phyloP scores from a whole-genome alignment of 345 rosid genomes.

The Citrus unshiu region DNA sequence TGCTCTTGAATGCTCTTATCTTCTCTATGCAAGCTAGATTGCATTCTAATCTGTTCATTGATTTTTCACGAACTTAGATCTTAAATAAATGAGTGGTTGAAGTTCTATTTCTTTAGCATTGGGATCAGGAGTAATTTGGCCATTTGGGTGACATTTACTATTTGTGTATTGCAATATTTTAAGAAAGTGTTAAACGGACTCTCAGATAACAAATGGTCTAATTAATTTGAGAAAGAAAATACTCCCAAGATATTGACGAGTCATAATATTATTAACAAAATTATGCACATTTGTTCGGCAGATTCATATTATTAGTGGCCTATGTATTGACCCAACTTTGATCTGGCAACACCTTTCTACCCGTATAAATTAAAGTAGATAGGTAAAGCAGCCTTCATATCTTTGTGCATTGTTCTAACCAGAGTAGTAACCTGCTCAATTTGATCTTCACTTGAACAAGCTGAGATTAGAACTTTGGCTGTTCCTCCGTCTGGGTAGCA shows the following conservation, averaged over 20 bases:
- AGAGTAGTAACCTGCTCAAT: constrained; percentile 70
- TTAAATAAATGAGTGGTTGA: neutral
- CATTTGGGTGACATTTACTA: neutral
- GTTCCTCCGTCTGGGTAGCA: constrained; percentile 87
- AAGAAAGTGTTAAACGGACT: too few species aligned
- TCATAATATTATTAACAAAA: too few species aligned
- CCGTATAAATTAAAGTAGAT: constrained; percentile 4
- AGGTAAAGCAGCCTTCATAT: constrained; percentile 37
- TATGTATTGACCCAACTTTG: neutral
- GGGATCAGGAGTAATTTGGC: neutral
- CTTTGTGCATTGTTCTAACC: constrained; percentile 77
- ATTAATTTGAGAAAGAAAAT: too few species aligned
- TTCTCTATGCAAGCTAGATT: neutral
- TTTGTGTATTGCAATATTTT: too few species aligned
- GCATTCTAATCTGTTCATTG: neutral
- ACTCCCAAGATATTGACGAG: neutral
- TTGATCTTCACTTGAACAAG: constrained; percentile 78
- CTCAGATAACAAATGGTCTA: too few species aligned
- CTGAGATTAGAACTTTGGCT: constrained; percentile 75
- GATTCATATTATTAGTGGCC: neutral
- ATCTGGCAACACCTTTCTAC: neutral
- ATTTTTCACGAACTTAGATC: neutral
- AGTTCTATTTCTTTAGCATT: neutral
- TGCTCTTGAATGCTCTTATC: neutral
- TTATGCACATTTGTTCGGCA: neutral